Evolutionary conservation across 768 basidiomycete genomes (phyloP), one percentile per base, ranked within the genome.

Genomic region (Mycena pura): DNA sequence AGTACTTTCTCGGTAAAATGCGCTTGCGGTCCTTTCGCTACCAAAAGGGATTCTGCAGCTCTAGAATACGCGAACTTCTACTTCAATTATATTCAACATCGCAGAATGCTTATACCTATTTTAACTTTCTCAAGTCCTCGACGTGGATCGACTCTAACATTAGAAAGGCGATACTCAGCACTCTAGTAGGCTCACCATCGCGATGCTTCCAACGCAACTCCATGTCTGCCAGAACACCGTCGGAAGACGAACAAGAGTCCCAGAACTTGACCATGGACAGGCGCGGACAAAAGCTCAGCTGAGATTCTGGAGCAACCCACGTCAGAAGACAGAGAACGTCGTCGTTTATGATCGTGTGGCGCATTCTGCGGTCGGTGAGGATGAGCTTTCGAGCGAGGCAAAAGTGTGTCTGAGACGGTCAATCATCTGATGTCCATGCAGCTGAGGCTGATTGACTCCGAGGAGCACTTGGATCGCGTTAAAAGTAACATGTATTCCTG

Each of bases 141-240:
- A 40, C 21, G 51, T 65, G 61, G 2, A 10, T 57, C 31, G 66
- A 48, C 22, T 66, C 56, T 15, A 68, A 61, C 68, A 70, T 67
- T 17, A 66, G 41, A 43, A 73, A 60, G 15, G 59, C 63, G 6
- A 66, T 58, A 41, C 61, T 60, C 27, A 70, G 53, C 54, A 44
- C 36, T 15, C 27, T 58, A 2, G 48, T 34, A 6, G 58, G 65
- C 21, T 57, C 59, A n/a, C 59, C 60, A 6, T 44, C 60, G 38
- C 48, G 44, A 29, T 60, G 53, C 17, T 39, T 58, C 69, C 71
- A 72, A 11, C 70, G 57, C 19, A 70, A 73, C 52, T 69, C 61
- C 11, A 75, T 75, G 55, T 71, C 68, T 1, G 72, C 69, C 7
- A 75, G 60, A 1, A 69, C 59, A 1, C 73, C 74, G 48, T 73